phyloP scores from a whole-genome alignment of 495 filamentous ascomycete genomes.

The Penicillium odoratum region DNA sequence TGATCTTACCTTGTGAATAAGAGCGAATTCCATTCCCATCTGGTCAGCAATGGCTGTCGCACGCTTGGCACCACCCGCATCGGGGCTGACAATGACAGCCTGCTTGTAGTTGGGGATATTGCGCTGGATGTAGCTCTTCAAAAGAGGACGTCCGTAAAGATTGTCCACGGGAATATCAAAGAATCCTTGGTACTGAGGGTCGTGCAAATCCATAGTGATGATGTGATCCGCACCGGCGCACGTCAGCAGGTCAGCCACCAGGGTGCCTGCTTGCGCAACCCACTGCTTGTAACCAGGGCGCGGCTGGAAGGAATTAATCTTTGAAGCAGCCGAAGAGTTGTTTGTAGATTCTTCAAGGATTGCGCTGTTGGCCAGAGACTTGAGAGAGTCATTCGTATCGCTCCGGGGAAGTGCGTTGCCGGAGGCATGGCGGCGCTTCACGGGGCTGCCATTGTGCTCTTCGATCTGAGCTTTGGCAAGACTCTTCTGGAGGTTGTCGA shows the following conservation, averaged over 20 bases:
- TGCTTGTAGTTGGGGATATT: slow-evolving; percentile 84
- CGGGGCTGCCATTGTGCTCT: slow-evolving; percentile 46
- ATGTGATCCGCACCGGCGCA: slow-evolving; percentile 96
- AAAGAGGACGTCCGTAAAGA: slow-evolving; percentile 81
- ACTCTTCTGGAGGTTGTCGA: slow-evolving; percentile 63
- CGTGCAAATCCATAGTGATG: slow-evolving; percentile 94
- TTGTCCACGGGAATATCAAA: slow-evolving; percentile 99
- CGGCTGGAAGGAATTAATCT: slow-evolving; percentile 64
- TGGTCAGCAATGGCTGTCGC: slow-evolving; percentile 96
- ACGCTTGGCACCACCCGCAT: slow-evolving; percentile 94
- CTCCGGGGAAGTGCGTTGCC: slow-evolving; percentile 50
- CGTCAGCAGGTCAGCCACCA: slow-evolving; percentile 91
- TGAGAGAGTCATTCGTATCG: slow-evolving; percentile 61
- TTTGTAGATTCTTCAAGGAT: slow-evolving; percentile 55
- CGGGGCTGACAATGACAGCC: slow-evolving; percentile 91
- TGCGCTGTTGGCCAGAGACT: slow-evolving; percentile 43
- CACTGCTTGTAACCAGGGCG: slow-evolving; percentile 96
- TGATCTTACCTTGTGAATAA: slow-evolving; percentile 89
- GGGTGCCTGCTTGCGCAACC: slow-evolving; percentile 95
- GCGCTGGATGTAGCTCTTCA: slow-evolving; percentile 87
- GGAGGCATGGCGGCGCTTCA: slow-evolving; percentile 32
- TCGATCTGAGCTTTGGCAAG: slow-evolving; percentile 63
- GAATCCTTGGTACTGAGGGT: slow-evolving; percentile 98
- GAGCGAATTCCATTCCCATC: slow-evolving; percentile 87
- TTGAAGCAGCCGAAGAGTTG: slow-evolving; percentile 45